Evolutionary conservation across 2,329 filamentous ascomycete species (phyloP), one percentile per base, ranked within the genome.

Genomic region (Sclerotinia spermophila): DNA sequence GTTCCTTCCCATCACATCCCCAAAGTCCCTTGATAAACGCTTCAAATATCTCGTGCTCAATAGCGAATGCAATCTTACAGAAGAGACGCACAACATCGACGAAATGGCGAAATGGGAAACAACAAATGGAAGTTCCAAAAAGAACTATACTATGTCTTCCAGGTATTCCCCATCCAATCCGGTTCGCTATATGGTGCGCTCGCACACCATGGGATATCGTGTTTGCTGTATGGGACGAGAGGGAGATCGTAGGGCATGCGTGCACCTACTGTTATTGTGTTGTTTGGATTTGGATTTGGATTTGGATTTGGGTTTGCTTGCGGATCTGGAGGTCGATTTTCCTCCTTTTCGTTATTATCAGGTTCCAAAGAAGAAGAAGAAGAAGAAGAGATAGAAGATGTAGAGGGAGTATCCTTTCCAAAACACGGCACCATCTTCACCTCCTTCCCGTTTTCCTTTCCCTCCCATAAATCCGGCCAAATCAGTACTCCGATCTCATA

Each of bases 231-330:
- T 10, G 82, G 82, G 64, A 87, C 87, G 40, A 97, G 79, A 0
- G 94, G 94, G 10, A 94, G 81, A 79, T 89, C 89, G 79, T 97
- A 97, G n/a, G 94, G 92, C 81, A 97, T 89, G 24, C 93, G 86
- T 40, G 95, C 82, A 0, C 91, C 92, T 5, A 97, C 84, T 0
- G 89, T 74, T 0, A 82, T 77, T 11, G 75, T 76, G 17, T 64
- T 73, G 27, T 75, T 74, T 6, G n/a, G n/a, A n/a, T n/a, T n/a
- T n/a, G n/a, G n/a, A n/a, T n/a, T n/a, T n/a, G n/a, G n/a, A n/a
- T n/a, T n/a, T n/a, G n/a, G n/a, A n/a, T n/a, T n/a, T n/a, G n/a
- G n/a, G n/a, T n/a, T n/a, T n/a, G n/a, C n/a, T n/a, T n/a, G n/a
- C n/a, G n/a, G n/a, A n/a, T n/a, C n/a, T n/a, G n/a, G n/a, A n/a